phyloP scores from a whole-genome alignment of 2,329 filamentous ascomycete genomes.

The Clonostachys sp. region DNA sequence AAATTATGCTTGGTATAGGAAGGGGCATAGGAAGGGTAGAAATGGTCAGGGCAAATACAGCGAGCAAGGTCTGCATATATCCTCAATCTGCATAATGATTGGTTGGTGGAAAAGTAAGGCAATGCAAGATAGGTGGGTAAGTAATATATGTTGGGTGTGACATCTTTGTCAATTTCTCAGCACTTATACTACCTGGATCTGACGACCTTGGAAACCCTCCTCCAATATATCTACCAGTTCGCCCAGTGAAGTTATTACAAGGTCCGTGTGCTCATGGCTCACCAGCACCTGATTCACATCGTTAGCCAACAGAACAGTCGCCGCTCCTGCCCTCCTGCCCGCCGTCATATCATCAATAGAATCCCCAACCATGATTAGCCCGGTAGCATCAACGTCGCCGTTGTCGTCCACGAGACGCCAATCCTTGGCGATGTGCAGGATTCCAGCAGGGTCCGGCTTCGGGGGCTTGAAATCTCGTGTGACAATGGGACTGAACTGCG shows the following conservation, averaged over 20 bases:
- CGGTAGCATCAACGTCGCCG: conserved; percentile 33
- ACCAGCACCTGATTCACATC: conserved; percentile 70
- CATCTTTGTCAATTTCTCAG: background rate
- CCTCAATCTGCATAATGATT: conserved; percentile 13
- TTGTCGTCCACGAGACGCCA: conserved; percentile 55
- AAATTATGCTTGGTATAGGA: too few relatives aligned
- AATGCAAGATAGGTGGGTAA: too few relatives aligned
- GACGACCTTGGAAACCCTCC: conserved; percentile 60
- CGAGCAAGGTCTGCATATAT: too few relatives aligned
- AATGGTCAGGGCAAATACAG: too few relatives aligned
- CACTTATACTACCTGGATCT: conserved; percentile 8
- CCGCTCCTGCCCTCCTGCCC: conserved; percentile 75
- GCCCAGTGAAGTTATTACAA: conserved; percentile 67
- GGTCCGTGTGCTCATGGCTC: conserved; percentile 70
- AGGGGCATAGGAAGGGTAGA: too few relatives aligned
- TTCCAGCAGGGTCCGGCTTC: conserved; percentile 85
- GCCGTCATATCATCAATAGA: conserved; percentile 92
- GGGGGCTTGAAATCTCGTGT: conserved; percentile 79
- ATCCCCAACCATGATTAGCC: conserved; percentile 66
- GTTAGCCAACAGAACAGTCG: conserved; percentile 84
- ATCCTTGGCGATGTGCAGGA: conserved; percentile 74
- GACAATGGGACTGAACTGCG: conserved; percentile 72
- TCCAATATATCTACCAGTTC: conserved; percentile 75
- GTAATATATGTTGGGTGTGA: too few relatives aligned
- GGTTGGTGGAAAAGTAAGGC: too few relatives aligned